Evolutionary conservation across 176 grass and related monocot genomes (phyloP), one percentile per base, ranked within the genome.

Genomic region (Pontederia paniculata): DNA sequence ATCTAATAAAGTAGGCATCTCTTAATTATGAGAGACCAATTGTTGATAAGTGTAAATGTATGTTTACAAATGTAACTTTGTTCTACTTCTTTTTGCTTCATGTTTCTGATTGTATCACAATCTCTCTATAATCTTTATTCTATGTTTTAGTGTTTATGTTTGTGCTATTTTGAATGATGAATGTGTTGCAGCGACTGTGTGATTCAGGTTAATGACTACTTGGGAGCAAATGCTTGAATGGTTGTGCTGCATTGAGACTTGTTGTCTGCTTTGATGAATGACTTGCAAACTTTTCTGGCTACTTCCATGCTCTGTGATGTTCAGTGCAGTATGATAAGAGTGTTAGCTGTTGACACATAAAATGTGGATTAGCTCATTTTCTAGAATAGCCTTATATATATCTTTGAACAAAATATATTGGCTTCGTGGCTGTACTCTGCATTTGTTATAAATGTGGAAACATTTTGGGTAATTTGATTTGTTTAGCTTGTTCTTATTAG

Each of bases 201-300:
- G 49, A 81, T 70, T 89, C 86, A 89, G 86, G 86, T 89, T 45
- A 81, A 53, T 89, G 81, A 75, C 81, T 73, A 81, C 71, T 81
- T 89, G 78, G 85, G 77, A 77, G 85, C 73, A 72, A 78, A 28
- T 89, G 54, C 70, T 89, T 89, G 81, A 81, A 81, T 84, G 81
- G 77, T 89, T 84, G 81, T 89, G 86, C 81, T 78, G 81, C 84
- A 84, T 89, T 84, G 74, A 70, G 84, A 83, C 75, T 73, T 86
- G 74, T 88, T 83, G 57, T 88, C 84, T 88, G 58, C 69, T 74
- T 88, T 73, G 77, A 81, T 89, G 86, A 75, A 89, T 89, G 81
- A 72, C 71, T 89, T 89, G 81, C 86, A 77, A 67, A 44, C 17
- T 84, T 73, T 85, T 84, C 64, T 81, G 80, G 76, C 75, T 83